Evolutionary conservation across 2,329 filamentous ascomycete species (phyloP), one percentile per base, ranked within the genome.

Genomic region (Aspergillus sergii): DNA sequence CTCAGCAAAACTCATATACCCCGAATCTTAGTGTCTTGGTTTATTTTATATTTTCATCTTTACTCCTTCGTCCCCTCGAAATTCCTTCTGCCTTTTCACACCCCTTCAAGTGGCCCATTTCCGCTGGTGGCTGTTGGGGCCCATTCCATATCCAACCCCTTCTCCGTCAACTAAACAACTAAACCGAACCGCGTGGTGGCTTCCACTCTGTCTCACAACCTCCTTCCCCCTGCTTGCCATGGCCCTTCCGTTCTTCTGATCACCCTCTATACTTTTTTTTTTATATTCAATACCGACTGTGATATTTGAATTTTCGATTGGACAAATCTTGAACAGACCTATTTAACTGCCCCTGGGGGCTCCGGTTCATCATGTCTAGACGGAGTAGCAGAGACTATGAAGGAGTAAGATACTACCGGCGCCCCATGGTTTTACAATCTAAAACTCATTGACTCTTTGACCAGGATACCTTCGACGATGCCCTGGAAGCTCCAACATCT

Each of bases 401-500:
- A 75, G 78, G 76, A 72, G 79, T 81, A 61, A 71, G 75, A 68
- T 56, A 57, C 12, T 23, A 10, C 46, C 16, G 11, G 16, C 21
- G 26, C 48, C 28, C 26, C 34, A 43, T 26, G 10, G 16, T 43
- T 34, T 9, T 8, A 19, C n/a, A 61, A 39, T 54, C 19, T 11
- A 57, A 60, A 60, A 50, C 61, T 64, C 11, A 64, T 51, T 26
- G 26, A 7, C n/a, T 46, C 48, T 16, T 58, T 34, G 53, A 63
- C 23, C 75, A 92, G 89, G 90, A 94, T 72, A 86, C 86, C 19
- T 96, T 96, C 73, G 92, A 96, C 80, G 93, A 97, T 83, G 93
- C 92, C 60, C 77, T 86, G 84, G 72, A 82, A 77, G 67, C 76
- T 69, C 65, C 74, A 69, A 68, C 67, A 61, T 64, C 70, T 62